Conservation (phyloP, 441 rosid genomes). For the Gossypium lobatum region DNA sequence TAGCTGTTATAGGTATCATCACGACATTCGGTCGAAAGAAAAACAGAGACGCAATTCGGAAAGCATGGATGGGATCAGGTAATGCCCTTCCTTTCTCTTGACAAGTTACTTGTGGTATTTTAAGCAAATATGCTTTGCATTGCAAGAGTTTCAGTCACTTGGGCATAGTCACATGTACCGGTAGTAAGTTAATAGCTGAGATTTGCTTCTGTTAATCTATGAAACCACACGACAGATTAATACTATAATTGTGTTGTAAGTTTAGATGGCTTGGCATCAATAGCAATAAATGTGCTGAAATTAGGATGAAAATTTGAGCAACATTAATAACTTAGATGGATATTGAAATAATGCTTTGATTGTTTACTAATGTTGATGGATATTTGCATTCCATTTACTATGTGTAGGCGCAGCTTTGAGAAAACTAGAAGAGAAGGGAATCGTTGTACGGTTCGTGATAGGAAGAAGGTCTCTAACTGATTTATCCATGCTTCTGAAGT, state of each 20-base stretch:
- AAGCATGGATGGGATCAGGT: conserved; percentile 74
- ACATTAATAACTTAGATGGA: not conserved
- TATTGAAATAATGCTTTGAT: not conserved
- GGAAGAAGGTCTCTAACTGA: conserved; percentile 59
- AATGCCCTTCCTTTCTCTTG: conserved; percentile 6
- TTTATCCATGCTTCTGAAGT: not conserved
- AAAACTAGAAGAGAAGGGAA: conserved; percentile 66
- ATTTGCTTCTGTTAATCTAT: not conserved
- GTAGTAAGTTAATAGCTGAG: not conserved
- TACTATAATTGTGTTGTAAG: not conserved
- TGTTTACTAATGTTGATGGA: not conserved
- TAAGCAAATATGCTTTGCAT: not conserved
- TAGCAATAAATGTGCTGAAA: not conserved
- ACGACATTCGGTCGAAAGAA: conserved; percentile 54
- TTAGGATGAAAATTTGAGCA: not conserved
- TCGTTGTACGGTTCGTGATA: conserved; percentile 63
- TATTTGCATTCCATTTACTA: conserved; percentile 5
- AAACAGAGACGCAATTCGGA: conserved; percentile 58
- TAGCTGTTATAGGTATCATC: conserved; percentile 49
- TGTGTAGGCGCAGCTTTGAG: conserved; percentile 42
- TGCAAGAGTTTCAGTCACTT: not conserved
- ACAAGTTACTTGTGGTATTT: not conserved
- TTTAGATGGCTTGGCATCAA: not conserved
- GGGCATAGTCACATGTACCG: not conserved
- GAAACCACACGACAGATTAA: not conserved